Base-by-base conservation (phyloP, 1,284 basidiomycete genomes). In the Lentinula novae-zelandiae region DNA sequence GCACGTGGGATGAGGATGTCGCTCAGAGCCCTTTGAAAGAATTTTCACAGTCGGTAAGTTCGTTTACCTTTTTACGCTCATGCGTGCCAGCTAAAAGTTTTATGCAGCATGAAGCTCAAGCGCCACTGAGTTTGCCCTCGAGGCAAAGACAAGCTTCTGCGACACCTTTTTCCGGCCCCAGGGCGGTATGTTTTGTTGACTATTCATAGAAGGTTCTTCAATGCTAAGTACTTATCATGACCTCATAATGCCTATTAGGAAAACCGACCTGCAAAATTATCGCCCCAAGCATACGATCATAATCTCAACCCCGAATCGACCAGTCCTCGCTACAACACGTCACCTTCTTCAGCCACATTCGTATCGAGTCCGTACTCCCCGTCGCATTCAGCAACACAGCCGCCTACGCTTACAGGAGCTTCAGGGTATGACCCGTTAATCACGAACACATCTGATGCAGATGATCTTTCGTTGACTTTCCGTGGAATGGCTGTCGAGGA, bases 401-500 rank as follows among this genome's bases (percentile, higher is more conserved):
- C 55, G 71, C 49, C 80, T 82, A 62, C 57, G 20, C 55, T 63
- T 15, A 62, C 58, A 38, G 38, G 65, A 57, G 40, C 67, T 59
- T 70, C 70, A 55, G 65, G 66, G 8, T 80, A 84, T 64, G 83
- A 85, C 63, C 66, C 76, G 51, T 62, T 73, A 34, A 76, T 77
- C 63, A 71, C 76, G 13, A 31, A 13, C 15, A 69, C 80, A 10
- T 72, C 75, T 33, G 77, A 77, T 15, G 81, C 82, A 57, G 81
- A 79, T 54, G 86, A 88, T 38, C 73, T 87, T 38, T 75, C 84
- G 20, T 69, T 81, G 44, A 79, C 82, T 1, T 74, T 90, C 57
- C 82, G 86, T 62, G 85, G 85, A 8, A 87, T 90, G 83, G 79
- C 76, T 15, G 82, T 87, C 48, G 88, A 87, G 66, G 88, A 90